Evolutionary conservation across 257 asterid species (phyloP).

Genomic region (Rauvolfia tetraphylla): DNA sequence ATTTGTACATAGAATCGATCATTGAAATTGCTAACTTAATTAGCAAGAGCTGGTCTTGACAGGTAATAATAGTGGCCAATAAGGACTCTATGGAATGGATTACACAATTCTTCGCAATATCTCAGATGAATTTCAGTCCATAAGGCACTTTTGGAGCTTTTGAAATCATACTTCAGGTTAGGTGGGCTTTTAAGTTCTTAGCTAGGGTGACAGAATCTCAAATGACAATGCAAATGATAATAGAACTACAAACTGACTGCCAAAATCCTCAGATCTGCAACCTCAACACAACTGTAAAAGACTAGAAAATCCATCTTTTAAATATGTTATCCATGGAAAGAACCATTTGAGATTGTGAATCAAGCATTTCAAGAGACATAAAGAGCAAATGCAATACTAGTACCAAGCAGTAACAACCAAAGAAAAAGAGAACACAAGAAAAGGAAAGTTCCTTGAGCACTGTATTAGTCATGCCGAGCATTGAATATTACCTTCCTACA

Average conservation of each 20-base stretch:
- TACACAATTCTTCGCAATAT: not conserved
- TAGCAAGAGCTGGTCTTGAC: not conserved
- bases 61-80: not conserved
- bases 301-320: not conserved
- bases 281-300: not conserved
- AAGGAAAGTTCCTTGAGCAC: not conserved
- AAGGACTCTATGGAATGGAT: not conserved
- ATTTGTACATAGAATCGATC: not conserved
- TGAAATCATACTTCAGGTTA: not conserved
- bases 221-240: not conserved
- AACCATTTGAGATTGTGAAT: not conserved
- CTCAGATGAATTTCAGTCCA: not conserved
- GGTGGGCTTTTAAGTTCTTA: not conserved
- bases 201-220: not conserved
- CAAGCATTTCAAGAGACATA: not conserved
- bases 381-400: not conserved
- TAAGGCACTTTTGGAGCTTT: not conserved
- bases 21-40: not conserved
- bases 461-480: not conserved
- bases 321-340: not conserved
- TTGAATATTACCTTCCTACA: constrained; percentile 67
- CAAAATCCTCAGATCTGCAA: not conserved
- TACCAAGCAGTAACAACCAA: not conserved
- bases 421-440: not conserved
- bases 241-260: not conserved